Evolutionary conservation across 140 eudicot species (phyloP), one percentile per base, ranked within the genome.

Genomic region (Cichorium intybus): DNA sequence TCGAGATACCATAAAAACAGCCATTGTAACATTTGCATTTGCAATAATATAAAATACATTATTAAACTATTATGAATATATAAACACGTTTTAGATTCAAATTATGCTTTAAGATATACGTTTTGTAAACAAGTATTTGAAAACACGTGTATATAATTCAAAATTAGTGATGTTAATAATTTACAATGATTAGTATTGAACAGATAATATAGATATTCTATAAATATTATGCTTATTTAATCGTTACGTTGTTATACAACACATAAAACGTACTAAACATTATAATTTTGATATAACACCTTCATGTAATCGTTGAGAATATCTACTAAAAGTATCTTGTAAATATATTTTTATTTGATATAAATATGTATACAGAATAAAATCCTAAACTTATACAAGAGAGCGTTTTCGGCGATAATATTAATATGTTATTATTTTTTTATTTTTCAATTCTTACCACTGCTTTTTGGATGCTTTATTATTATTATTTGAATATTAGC

Each of bases 401-500:
- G 16, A 50, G 15, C 14, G 6, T 63, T 29, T 31, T 21, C n/a
- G 54, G 8, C 34, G 15, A 26, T 14, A 61, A 18, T 14, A 1
- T 20, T 11, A 5, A 7, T 29, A 6, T 24, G 14, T 41, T 15
- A 23, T 10, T 6, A 11, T 59, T 2, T 53, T 23, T 14, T 14
- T 34, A 27, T 18, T 18, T 49, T 4, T 12, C 3, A 4, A 5
- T 10, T 26, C 58, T 8, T 20, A 10, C 16, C 1, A 0, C 34
- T 33, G n/a, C 23, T 22, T 10, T 27, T 15, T 9, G 46, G 35
- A 53, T 52, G 17, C 61, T 11, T 33, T 27, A n/a, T n/a, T n/a
- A n/a, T n/a, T n/a, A n/a, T 48, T 37, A 34, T 61, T 50, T 71
- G 47, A 69, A 24, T 54, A 4, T 22, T 46, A 28, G 46, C 60